phyloP scores from a whole-genome alignment of 2,329 filamentous ascomycete species.

The Fusarium cicatricum region DNA sequence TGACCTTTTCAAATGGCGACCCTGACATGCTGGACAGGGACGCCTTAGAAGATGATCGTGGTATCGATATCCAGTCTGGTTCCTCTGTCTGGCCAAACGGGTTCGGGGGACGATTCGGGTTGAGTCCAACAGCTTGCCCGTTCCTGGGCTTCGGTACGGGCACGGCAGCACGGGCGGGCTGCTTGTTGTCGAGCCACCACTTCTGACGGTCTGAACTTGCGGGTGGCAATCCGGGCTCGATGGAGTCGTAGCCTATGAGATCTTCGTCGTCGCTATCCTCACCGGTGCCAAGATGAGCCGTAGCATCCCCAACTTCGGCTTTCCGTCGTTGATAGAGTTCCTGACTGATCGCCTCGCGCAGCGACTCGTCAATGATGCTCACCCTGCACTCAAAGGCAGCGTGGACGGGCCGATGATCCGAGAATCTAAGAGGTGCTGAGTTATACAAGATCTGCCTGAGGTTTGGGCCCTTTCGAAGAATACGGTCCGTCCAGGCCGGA shows the following conservation, averaged over 20 bases:
- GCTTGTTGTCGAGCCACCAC: constrained; percentile 75
- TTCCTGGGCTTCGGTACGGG: constrained; percentile 65
- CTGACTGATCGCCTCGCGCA: constrained; percentile 75
- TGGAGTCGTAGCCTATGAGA: constrained; percentile 79
- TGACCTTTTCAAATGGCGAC: constrained; percentile 67
- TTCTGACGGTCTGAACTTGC: constrained; percentile 74
- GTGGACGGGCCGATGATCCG: constrained; percentile 95
- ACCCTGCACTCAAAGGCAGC: constrained; percentile 87
- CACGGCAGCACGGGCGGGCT: constrained; percentile 78
- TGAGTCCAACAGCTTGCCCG: constrained; percentile 68
- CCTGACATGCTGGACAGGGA: constrained; percentile 66
- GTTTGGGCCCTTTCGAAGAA: constrained; percentile 85
- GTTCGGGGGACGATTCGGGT: constrained; percentile 79
- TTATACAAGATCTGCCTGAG: constrained; percentile 85
- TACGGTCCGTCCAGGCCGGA: constrained; percentile 96
- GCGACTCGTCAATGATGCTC: constrained; percentile 78
- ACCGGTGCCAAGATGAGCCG: constrained; percentile 60
- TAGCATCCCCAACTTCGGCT: constrained; percentile 70
- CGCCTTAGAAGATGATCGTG: constrained; percentile 61
- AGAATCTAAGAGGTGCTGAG: constrained; percentile 84
- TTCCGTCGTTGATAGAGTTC: constrained; percentile 77
- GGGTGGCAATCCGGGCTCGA: constrained; percentile 78
- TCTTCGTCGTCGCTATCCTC: constrained; percentile 79
- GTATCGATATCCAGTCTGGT: constrained; percentile 82
- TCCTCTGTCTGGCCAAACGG: constrained; percentile 80